Conservation (phyloP, 495 filamentous ascomycete species). For the Aspergillus affinis region DNA sequence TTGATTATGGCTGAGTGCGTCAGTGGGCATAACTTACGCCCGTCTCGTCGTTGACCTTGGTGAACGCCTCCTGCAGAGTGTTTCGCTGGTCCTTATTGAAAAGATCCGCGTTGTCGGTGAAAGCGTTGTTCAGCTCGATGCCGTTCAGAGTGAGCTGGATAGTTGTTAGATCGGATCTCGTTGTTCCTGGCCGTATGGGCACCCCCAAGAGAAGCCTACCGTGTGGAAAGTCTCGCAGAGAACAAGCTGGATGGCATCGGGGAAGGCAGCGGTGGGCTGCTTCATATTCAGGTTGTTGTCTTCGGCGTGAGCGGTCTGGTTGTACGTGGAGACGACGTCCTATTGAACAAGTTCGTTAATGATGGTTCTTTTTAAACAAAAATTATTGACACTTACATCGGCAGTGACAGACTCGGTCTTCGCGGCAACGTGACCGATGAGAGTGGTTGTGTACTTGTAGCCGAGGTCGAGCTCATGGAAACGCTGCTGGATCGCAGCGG, state of each 20-base stretch:
- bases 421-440: background rate
- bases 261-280: background rate
- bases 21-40: background rate
- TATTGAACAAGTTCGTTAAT: background rate
- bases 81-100: background rate
- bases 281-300: background rate
- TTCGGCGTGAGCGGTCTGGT: background rate
- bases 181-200: background rate
- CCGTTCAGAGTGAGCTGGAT: background rate
- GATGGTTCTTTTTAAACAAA: background rate
- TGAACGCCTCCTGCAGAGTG: background rate
- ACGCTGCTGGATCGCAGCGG: background rate
- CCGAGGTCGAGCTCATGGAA: background rate
- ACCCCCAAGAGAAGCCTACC: background rate
- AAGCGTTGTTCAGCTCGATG: background rate
- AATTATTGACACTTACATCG: background rate
- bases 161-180: background rate
- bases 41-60: background rate
- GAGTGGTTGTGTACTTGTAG: background rate
- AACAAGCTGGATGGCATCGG: background rate
- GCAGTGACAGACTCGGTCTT: background rate
- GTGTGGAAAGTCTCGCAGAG: background rate
- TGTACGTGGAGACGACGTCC: background rate
- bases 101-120: background rate
- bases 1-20: too few species aligned